Conservation (phyloP, 805 yeast species). For the Candida stauntonica region DNA sequence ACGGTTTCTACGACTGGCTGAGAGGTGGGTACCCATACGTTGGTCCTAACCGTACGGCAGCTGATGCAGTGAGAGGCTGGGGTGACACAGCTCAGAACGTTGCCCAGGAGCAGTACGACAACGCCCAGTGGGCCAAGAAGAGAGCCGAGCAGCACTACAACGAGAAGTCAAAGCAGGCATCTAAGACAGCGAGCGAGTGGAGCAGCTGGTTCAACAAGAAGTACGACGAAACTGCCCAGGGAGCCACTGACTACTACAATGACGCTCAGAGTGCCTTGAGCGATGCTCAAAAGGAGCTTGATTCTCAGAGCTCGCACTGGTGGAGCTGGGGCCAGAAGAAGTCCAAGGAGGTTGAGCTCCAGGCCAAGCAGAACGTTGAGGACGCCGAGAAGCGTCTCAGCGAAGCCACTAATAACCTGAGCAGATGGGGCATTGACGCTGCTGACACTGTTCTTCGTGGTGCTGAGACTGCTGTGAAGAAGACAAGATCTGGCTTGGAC, state of each 20-base stretch:
- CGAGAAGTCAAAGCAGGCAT: slow-evolving; percentile 5
- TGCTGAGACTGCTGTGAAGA: slow-evolving; percentile 28
- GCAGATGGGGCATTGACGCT: slow-evolving; percentile 28
- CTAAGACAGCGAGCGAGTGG: slow-evolving; percentile 19
- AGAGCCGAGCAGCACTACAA: slow-evolving; percentile 4
- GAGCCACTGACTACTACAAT: slow-evolving; percentile 26
- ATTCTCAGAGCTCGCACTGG: slow-evolving; percentile 33
- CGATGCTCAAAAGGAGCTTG: slow-evolving; percentile 33
- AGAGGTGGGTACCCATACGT: slow-evolving; percentile 25
- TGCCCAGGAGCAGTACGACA: slow-evolving; percentile 38
- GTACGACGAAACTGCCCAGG: slow-evolving; percentile 22
- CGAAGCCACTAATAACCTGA: slow-evolving; percentile 16
- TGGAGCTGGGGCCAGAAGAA: slow-evolving; percentile 36
- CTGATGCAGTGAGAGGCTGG: slow-evolving; percentile 40
- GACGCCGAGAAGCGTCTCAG: slow-evolving; percentile 22
- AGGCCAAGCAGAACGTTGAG: slow-evolving; percentile 30
- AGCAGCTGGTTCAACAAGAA: slow-evolving; percentile 23
- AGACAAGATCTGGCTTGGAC: slow-evolving; percentile 26
- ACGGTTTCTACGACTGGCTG: slow-evolving; percentile 26
- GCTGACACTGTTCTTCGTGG: slow-evolving; percentile 29
- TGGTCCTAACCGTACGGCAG: slow-evolving; percentile 30
- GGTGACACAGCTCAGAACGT: slow-evolving; percentile 41
- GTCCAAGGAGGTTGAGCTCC: slow-evolving; percentile 30
- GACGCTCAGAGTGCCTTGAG: slow-evolving; percentile 31
- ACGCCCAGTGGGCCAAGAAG: slow-evolving; percentile 9